Base-by-base conservation (phyloP, 2,329 filamentous ascomycete genomes). In the Exophiala oligosperma region DNA sequence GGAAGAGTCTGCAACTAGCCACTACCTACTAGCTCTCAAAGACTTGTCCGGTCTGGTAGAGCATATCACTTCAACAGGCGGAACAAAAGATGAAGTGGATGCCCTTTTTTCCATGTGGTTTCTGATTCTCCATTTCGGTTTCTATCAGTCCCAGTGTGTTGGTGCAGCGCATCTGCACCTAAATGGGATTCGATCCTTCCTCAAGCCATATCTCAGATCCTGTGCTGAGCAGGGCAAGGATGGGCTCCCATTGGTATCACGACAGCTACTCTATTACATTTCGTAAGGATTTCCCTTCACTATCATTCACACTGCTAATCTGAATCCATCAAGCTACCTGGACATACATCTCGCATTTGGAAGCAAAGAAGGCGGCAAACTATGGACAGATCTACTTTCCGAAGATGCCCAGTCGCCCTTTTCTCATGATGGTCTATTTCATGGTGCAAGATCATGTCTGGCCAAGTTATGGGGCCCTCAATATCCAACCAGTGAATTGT, bases 51-150 rank as follows among this genome's bases (percentile, higher is more conserved):
- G 29, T 35, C 71, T 74, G 37, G 67, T 72, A 4, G 69, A 74
- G 57, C 60, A 70, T 1, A 64, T 74, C 6, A 71, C 72, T 50
- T 67, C 66, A 1, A 67, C 68, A 14, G 63, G 62, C 14, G 64
- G 65, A 5, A 57, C 69, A 4, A 57, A 67, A 1, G 57, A 57
- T 21, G 71, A 72, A 47, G 49, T 73, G 5, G 69, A 74, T 56
- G 71, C 66, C 11, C 70, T 73, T 35, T 72, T 74, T 41, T 68
- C 69, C 2, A 72, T 68, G 1, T 72, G 73, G 66, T 74, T 73
- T 24, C 58, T 74, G 35, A 73, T 74, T 70, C 64, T 73, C 14
- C 69, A 73, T 44, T 74, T 73, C 52, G 72, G 71, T 7, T 64
- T 72, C 41, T 73, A 67, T 8, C 65, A 59, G 40, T 50, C 57